Conservation (phyloP, 192 early-diverging fungal genomes). For the Piromyces sp. region DNA sequence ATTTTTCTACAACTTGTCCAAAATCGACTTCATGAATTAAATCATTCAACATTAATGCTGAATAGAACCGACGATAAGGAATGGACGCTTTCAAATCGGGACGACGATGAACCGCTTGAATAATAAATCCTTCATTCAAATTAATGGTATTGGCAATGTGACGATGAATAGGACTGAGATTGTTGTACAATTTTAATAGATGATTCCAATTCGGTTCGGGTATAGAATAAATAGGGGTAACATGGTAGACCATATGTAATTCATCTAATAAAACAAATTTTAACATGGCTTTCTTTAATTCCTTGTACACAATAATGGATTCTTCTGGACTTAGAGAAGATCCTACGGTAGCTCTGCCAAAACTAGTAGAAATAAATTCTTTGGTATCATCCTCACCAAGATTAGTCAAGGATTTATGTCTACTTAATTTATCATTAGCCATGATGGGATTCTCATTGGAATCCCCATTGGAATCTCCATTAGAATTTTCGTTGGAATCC, state of each 20-base stretch:
- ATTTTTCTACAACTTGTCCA: constrained; percentile 7
- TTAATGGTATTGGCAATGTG: constrained; percentile 4
- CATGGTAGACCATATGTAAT: constrained; percentile 13
- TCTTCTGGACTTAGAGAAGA: constrained; percentile 18
- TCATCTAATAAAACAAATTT: constrained; percentile 18
- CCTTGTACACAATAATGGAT: constrained; percentile 11
- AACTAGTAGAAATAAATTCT: constrained; percentile 6
- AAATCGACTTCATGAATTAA: constrained; percentile 16
- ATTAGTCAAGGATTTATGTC: background rate
- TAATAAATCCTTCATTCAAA: constrained; percentile 7
- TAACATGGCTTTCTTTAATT: constrained; percentile 6
- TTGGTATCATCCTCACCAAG: background rate
- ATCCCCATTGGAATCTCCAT: too few species aligned
- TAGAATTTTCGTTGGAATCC: too few species aligned
- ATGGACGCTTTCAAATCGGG: background rate
- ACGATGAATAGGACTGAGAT: constrained; percentile 2
- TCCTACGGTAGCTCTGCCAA: constrained; percentile 11
- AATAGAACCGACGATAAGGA: constrained; percentile 9
- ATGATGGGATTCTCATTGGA: too few species aligned
- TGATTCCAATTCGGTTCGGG: constrained; percentile 6
- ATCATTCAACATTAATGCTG: constrained; percentile 14
- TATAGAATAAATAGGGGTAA: constrained; percentile 9
- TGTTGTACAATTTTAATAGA: constrained; percentile 5
- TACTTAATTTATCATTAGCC: background rate
- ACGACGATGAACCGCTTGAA: background rate